Evolutionary conservation across 306 rosid species (phyloP).

Genomic region (Acacia melanoxylon): DNA sequence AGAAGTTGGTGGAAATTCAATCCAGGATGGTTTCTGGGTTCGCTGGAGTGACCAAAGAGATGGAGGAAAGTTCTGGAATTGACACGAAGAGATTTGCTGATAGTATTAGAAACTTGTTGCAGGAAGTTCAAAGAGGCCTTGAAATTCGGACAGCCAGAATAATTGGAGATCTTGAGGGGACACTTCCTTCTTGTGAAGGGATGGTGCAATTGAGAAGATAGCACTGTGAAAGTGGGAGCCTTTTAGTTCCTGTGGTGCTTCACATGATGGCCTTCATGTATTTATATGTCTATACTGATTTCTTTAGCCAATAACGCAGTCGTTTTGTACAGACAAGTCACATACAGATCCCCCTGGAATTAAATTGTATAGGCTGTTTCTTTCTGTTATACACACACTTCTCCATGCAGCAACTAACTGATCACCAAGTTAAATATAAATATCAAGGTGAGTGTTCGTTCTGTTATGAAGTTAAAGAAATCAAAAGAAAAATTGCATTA

Average conservation of each 20-base stretch:
- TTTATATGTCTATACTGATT: slow-evolving; percentile 2
- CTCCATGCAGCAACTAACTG: not conserved
- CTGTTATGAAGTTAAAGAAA: not conserved
- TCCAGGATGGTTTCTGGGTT: slow-evolving; percentile 46
- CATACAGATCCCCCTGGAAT: not conserved
- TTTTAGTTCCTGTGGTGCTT: not conserved
- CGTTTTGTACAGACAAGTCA: not conserved
- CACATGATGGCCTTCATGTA: not conserved
- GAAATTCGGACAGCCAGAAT: slow-evolving; percentile 59
- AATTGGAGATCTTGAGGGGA: slow-evolving; percentile 68
- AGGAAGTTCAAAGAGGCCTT: slow-evolving; percentile 65
- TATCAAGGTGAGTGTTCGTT: not conserved
- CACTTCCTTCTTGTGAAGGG: slow-evolving; percentile 61
- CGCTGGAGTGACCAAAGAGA: slow-evolving; percentile 40
- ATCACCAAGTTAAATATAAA: not conserved
- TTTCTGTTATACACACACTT: not conserved
- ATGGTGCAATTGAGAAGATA: slow-evolving; percentile 52
- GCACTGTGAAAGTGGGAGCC: slow-evolving; percentile 31
- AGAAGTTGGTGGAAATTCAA: slow-evolving; percentile 51
- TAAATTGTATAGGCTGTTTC: not conserved
- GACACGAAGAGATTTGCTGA: slow-evolving; percentile 47
- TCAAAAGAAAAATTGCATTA: not conserved
- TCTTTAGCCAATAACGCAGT: not conserved
- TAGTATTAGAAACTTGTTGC: slow-evolving; percentile 42
- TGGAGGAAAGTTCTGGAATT: slow-evolving; percentile 38